Evolutionary conservation across 2,329 filamentous ascomycete genomes (phyloP).

Genomic region (Ophiostoma sp.): DNA sequence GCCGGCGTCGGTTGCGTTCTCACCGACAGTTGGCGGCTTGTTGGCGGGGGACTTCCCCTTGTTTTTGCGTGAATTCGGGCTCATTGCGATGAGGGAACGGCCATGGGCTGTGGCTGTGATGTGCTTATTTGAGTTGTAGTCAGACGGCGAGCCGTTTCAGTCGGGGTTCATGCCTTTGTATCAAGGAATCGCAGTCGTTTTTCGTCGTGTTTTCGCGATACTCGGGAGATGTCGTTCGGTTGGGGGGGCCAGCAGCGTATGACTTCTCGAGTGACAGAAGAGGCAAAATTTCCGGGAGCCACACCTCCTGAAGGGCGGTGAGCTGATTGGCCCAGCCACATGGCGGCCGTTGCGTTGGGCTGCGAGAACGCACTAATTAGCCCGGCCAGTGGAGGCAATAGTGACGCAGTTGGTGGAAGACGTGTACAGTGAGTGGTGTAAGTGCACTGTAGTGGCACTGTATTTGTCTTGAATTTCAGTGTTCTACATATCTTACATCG

Average conservation of each 20-base stretch:
- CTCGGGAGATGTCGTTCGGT: slow-evolving; percentile 10
- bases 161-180: background rate
- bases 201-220: background rate
- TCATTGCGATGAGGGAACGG: slow-evolving; percentile 18
- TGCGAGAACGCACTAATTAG: background rate
- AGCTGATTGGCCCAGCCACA: slow-evolving; percentile 24
- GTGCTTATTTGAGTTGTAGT: background rate
- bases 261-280: slow-evolving; percentile 18
- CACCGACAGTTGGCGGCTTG: slow-evolving; percentile 18
- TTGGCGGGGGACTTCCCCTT: slow-evolving; percentile 22
- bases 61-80: slow-evolving; percentile 21
- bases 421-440: slow-evolving; percentile 10
- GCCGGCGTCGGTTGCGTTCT: slow-evolving; percentile 16
- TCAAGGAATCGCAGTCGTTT: background rate
- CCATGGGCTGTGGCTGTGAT: slow-evolving; percentile 12
- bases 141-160: slow-evolving; percentile 3
- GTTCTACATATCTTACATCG: background rate
- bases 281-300: slow-evolving; percentile 22
- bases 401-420: slow-evolving; percentile 10
- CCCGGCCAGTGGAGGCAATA: slow-evolving; percentile 5
- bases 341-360: slow-evolving; percentile 15
- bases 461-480: background rate
- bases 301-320: slow-evolving; percentile 7
- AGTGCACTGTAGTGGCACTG: background rate
- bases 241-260: slow-evolving; percentile 13